A percentile compares a stretch with the other conserved stretches of the same genome.
Evolutionary conservation across 1,284 basidiomycete genomes (phyloP).

Genomic region (Ganoderma resinaceum): DNA sequence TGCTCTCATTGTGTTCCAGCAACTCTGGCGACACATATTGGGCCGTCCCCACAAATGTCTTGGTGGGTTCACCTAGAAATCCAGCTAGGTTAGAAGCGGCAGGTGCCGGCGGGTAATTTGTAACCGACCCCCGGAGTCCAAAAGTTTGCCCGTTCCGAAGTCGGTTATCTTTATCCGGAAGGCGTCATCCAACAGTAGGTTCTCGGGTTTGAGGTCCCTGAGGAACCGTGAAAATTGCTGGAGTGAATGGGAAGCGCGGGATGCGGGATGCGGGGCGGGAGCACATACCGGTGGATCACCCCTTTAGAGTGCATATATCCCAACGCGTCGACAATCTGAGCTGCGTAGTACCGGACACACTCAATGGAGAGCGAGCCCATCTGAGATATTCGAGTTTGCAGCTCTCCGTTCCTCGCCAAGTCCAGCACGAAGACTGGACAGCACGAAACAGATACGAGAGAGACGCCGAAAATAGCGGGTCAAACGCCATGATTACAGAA

Average conservation of each 20-base stretch:
- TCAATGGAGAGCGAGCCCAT: constrained; percentile 83
- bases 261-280: constrained; percentile 13
- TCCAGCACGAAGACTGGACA: constrained; percentile 92
- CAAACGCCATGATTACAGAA: constrained; percentile 9
- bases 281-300: constrained; percentile 82
- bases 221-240: constrained; percentile 12
- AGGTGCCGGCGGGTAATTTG: constrained; percentile 24
- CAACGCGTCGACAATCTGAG: constrained; percentile 88
- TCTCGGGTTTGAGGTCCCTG: constrained; percentile 92
- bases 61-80: constrained; percentile 56
- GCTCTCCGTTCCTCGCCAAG: constrained; percentile 88
- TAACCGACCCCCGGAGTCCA: constrained; percentile 62
- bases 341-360: constrained; percentile 84
- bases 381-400: constrained; percentile 80
- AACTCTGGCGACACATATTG: constrained; percentile 97
- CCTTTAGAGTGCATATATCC: constrained; percentile 90
- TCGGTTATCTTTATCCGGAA: constrained; percentile 95
- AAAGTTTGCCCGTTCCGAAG: constrained; percentile 94
- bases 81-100: constrained; percentile 27
- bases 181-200: constrained; percentile 86
- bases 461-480: constrained; percentile 6
- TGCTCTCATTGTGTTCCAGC: constrained; percentile 77
- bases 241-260: constrained; percentile 16
- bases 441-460: background rate
- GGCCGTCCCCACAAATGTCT: constrained; percentile 95